phyloP scores from a whole-genome alignment of 1,284 basidiomycete genomes.

The Ustilago sp. region DNA sequence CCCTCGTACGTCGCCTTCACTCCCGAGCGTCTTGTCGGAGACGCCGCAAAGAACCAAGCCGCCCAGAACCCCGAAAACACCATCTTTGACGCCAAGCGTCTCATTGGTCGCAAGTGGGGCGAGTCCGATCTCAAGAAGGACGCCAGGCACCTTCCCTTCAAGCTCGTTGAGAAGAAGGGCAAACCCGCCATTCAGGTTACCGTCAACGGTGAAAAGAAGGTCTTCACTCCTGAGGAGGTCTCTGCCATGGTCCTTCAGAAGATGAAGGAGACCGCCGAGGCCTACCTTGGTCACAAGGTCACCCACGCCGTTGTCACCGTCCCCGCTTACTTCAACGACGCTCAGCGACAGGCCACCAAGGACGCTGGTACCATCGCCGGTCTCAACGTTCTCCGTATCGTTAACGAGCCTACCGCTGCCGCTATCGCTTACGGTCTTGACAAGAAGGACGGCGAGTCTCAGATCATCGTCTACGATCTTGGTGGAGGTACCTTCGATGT shows the following conservation, averaged over 20 bases:
- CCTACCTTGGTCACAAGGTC: conserved; percentile 95
- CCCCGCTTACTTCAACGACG: conserved; percentile 92
- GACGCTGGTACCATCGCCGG: conserved; percentile 97
- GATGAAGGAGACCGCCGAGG: conserved; percentile 99
- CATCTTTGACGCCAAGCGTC: conserved; percentile 92
- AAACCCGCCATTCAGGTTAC: conserved; percentile 69
- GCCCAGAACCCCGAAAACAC: conserved; percentile 89
- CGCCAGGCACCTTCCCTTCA: conserved; percentile 68
- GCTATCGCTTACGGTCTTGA: conserved; percentile 96
- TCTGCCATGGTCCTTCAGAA: conserved; percentile 94
- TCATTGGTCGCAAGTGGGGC: conserved; percentile 77
- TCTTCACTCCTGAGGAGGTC: conserved; percentile 80
- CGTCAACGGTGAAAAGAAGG: conserved; percentile 62
- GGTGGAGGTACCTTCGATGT: conserved; percentile 99
- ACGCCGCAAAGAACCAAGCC: conserved; percentile 76
- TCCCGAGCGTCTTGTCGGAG: conserved; percentile 80
- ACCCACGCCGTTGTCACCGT: conserved; percentile 97
- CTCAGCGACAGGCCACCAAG: conserved; percentile 98
- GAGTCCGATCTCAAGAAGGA: conserved; percentile 73
- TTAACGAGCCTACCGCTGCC: conserved; percentile 98
- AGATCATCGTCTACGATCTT: conserved; percentile 98
- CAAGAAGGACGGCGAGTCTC: conserved; percentile 90
- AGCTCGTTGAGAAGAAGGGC: conserved; percentile 71
- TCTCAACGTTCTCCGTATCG: conserved; percentile 94
- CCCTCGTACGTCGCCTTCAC: conserved; percentile 70